These are phyloP conservation scores for Termitomyces sp. DNA, from an alignment of 1,284 basidiomycete genomes.

Conservation along the genomic window DNA sequence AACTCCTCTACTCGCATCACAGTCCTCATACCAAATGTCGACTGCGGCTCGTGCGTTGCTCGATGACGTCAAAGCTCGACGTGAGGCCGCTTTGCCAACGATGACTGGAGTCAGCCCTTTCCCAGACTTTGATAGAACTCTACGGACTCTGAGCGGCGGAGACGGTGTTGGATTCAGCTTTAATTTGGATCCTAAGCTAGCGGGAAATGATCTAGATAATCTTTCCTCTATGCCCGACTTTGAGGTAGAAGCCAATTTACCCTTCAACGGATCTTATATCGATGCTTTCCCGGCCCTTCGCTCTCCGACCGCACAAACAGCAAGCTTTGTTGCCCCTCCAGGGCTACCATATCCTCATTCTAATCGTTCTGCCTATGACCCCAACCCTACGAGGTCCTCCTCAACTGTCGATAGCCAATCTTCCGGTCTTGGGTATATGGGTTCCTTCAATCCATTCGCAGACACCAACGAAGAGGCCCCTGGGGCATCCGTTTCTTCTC, in stretches of 20 bases:
- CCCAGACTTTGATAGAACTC: conserved; percentile 82
- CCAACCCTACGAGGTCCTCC: conserved; percentile 33
- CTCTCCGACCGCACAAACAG: conserved; percentile 25
- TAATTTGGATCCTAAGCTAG: conserved; percentile 74
- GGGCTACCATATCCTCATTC: conserved; percentile 45
- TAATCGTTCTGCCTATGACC: conserved; percentile 50
- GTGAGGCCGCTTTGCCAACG: conserved; percentile 50
- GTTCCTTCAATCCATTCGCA: conserved; percentile 76
- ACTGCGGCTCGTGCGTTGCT: conserved; percentile 78
- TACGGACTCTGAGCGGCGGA: conserved; percentile 60
- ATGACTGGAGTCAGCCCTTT: conserved; percentile 65
- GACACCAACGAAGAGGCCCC: conserved; percentile 44
- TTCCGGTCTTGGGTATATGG: conserved; percentile 52
- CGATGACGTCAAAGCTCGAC: conserved; percentile 76
- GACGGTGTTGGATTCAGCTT: conserved; percentile 74
- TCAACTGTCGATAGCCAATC: conserved; percentile 42
- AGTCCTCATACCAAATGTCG: conserved; percentile 81
- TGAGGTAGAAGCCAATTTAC: conserved; percentile 44
- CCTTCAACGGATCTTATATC: conserved; percentile 57
- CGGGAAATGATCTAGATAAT: conserved; percentile 40
- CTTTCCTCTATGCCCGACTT: conserved; percentile 46
- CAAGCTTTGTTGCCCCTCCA: conserved; percentile 43
- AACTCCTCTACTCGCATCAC: conserved; percentile 49
- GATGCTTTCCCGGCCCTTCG: conserved; percentile 63
- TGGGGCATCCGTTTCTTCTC: conserved; percentile 25